Evolutionary conservation across 257 asterid species (phyloP), one percentile per base, ranked within the genome.

Genomic region (Striga asiatica): DNA sequence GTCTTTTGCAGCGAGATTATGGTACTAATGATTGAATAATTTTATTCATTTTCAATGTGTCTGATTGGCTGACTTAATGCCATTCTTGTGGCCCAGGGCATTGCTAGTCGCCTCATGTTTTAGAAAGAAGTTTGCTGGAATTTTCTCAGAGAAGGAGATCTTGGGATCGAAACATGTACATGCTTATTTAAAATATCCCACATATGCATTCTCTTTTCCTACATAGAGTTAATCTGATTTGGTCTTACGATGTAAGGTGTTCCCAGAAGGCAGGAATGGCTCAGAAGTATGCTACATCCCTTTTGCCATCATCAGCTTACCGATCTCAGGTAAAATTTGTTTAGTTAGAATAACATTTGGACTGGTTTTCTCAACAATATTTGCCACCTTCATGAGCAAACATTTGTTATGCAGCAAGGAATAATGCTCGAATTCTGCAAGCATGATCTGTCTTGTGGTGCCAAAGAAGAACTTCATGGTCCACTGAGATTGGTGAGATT

Each of bases 241-340:
- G 74, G 79, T 73, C 51, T 71, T 50, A 32, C 46, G 67, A 56
- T 74, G 55, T 75, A 76, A 78, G 94, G 93, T 82, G 76, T 71
- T 78, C 63, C 67, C 94, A 92, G 99, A 76, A 57, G 74, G 81
- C 75, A 71, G 99, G 99, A 56, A 73, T 82, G 67, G 97, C 80
- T 63, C 93, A 84, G 57, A 73, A 56, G 64, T 92, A 68, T 76
- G 78, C 89, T 57, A 64, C 70, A 47, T 72, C 65, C 8, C 67
- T 66, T 68, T 68, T 92, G 73, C 78, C 84, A 5, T 53, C 7
- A 55, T 77, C 93, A 64, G 81, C 68, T 53, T 81, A 72, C 58
- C 71, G 31, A 45, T 5, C 32, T 59, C 83, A 75, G 84, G 95
- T 84, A 84, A 71, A 47, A 41, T 39, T 61, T 61, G 50, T 65